Base-by-base conservation (phyloP, 1,284 basidiomycete genomes). In the Ustilago bromivora region DNA sequence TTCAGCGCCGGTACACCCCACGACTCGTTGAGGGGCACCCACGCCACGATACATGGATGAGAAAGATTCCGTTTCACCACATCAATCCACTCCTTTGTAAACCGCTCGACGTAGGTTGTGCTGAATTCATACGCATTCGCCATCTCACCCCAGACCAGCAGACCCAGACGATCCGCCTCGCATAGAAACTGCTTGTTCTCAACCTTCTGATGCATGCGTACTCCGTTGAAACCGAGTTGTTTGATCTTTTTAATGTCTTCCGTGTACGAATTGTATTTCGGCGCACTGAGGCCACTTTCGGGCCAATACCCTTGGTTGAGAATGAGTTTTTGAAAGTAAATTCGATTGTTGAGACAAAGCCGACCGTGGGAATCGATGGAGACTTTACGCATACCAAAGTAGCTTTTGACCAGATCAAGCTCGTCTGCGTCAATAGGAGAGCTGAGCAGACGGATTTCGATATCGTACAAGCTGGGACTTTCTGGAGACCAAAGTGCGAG, bases 251-350 rank as follows among this genome's bases (percentile, higher is more conserved):
- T 19, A 5, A 81, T 78, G 52, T 81, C 79, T 8, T 47, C 36
- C 31, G 64, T 49, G 23, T 58, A 78, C 13, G 61, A 51, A 17
- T 57, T 19, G 34, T 66, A 43, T 10, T 8, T 57, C 17, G 67
- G 79, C 9, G 79, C 56, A 12, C 64, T 78, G 52, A 81, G 40
- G 12, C 72, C 70, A 38, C 60, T 36, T 28, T 58, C 52, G 1
- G 70, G 71, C 78, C 79, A 81, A 56, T 79, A 79, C 32, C 79
- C 79, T 57, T 81, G 78, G 56, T 81, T 76, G 34, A 81, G 66
- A 15, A 72, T 53, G 32, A 81, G 71, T 34, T 70, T 69, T 53
- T 77, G 73, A 23, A 81, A 81, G 54, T 75, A 78, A 31, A 70
- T 67, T 8, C 64, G 58, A 34, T 81, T 78, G 77, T 81, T 80